phyloP scores from a whole-genome alignment of 495 filamentous ascomycete genomes.

The Aspergillus wentii region DNA sequence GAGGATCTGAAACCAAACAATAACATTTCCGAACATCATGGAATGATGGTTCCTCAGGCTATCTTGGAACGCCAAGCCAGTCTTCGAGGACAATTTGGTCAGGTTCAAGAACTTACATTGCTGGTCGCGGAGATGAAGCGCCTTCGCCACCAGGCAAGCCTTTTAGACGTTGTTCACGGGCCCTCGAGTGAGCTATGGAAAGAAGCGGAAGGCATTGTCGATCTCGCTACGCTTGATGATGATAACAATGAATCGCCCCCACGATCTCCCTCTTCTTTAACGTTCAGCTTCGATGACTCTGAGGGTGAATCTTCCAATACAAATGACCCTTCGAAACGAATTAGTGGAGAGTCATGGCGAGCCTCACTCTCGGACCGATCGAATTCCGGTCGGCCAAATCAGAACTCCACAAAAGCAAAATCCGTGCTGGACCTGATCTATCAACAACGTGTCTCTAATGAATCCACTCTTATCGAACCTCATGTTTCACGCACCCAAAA shows the following conservation, averaged over 20 bases:
- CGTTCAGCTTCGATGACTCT: slow-evolving; percentile 53
- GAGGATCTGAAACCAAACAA: slow-evolving; percentile 21
- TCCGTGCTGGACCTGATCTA: slow-evolving; percentile 84
- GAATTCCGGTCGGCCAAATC: slow-evolving; percentile 9
- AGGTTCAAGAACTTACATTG: slow-evolving; percentile 78
- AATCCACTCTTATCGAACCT: slow-evolving; percentile 38
- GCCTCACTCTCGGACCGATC: slow-evolving; percentile 18
- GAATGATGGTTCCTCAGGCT: slow-evolving; percentile 73
- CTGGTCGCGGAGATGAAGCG: slow-evolving; percentile 78
- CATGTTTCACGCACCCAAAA: slow-evolving; percentile 57
- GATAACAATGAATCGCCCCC: slow-evolving; percentile 46
- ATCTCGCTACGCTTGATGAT: slow-evolving; percentile 77
- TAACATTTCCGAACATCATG: slow-evolving; percentile 20
- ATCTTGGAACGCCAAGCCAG: slow-evolving; percentile 83
- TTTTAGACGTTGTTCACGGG: slow-evolving; percentile 60
- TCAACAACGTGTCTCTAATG: slow-evolving; percentile 52
- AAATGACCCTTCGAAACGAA: slow-evolving; percentile 27
- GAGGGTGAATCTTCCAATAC: slow-evolving; percentile 49
- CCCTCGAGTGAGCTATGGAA: slow-evolving; percentile 65
- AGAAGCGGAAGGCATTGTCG: slow-evolving; percentile 85
- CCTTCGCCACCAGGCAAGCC: slow-evolving; percentile 55
- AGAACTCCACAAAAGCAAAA: slow-evolving; percentile 56
- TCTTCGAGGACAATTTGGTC: slow-evolving; percentile 79
- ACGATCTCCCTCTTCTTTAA: slow-evolving; percentile 46
- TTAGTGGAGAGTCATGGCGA: slow-evolving; percentile 32